Base-by-base conservation (phyloP, 202 grass and related monocot genomes). In the Setaria viridis region DNA sequence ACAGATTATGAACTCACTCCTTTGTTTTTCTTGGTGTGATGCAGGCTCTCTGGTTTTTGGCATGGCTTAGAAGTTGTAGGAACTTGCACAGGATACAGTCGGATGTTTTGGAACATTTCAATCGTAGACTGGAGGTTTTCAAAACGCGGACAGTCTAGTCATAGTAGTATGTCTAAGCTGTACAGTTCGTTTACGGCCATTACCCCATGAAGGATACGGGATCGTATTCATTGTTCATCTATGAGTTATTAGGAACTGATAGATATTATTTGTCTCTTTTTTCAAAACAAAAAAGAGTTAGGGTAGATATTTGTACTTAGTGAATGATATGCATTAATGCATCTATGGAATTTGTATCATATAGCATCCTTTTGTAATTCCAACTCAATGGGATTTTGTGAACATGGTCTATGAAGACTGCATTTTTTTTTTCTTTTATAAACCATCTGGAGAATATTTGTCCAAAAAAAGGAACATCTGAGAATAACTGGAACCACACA, bases 11-110 rank as follows among this genome's bases (percentile, higher is more conserved):
- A 69, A 34, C 57, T 85, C 57, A 72, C 32, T 80, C 29, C 2
- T 70, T 58, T 56, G 11, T 30, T 5, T 84, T 9, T 77, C 32
- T 49, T 81, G 19, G n/a, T n/a, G 9, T 41, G 9, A 30, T 92
- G 59, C 88, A 95, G 90, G 93, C 46, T 60, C 83, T 20, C 33
- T 79, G 76, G 88, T 90, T 79, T 92, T 95, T 63, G 86, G 83
- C n/a, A 82, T 85, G 82, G 74, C 84, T 14, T 75, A 83, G 60
- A 89, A 65, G 55, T 3, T 79, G 43, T 80, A 89, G 54, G 30
- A 76, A 60, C 46, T 34, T 25, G 19, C 16, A 66, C 6, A n/a
- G 14, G 33, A 3, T 53, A 65, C 37, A 71, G 9, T 80, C 66
- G 21, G 32, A 45, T 47, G 13, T 56, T 77, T 72, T 67, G 12